Evolutionary conservation across 164 flowering plant species (phyloP).

Genomic region (Magnolia kwangsiensis): DNA sequence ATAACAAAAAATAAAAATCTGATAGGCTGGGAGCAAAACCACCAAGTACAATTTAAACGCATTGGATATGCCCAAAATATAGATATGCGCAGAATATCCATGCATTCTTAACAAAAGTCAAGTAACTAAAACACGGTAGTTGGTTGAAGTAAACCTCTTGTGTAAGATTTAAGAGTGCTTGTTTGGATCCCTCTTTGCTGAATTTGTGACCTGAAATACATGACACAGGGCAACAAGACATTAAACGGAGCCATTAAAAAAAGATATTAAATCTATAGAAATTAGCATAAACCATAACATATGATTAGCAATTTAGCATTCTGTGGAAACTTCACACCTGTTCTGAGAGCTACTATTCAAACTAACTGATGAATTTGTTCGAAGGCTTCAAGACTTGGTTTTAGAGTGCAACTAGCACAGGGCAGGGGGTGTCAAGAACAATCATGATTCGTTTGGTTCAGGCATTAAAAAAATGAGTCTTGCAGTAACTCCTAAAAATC

Average conservation of each 20-base stretch:
- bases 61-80: background rate
- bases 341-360: too few species aligned
- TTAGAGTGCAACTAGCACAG: too few species aligned
- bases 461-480: too few species aligned
- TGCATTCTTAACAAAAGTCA: background rate
- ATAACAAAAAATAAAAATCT: slow-evolving; percentile 15
- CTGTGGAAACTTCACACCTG: too few species aligned
- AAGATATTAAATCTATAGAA: too few species aligned
- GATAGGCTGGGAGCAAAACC: background rate
- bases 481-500: too few species aligned
- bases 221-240: background rate
- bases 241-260: background rate
- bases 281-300: background rate
- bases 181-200: slow-evolving; percentile 59
- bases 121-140: background rate
- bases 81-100: background rate
- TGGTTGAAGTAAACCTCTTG: slow-evolving; percentile 18
- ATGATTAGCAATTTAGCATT: background rate
- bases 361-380: too few species aligned
- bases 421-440: too few species aligned
- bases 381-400: too few species aligned
- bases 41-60: background rate
- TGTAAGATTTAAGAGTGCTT: slow-evolving; percentile 62
- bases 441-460: too few species aligned
- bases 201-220: slow-evolving; percentile 48